A percentile compares a stretch with the other conserved stretches of the same genome.
These are phyloP conservation scores for Urochloa ruziziensis DNA, from an alignment of 176 grass and related monocot species.

Conservation along the genomic window DNA sequence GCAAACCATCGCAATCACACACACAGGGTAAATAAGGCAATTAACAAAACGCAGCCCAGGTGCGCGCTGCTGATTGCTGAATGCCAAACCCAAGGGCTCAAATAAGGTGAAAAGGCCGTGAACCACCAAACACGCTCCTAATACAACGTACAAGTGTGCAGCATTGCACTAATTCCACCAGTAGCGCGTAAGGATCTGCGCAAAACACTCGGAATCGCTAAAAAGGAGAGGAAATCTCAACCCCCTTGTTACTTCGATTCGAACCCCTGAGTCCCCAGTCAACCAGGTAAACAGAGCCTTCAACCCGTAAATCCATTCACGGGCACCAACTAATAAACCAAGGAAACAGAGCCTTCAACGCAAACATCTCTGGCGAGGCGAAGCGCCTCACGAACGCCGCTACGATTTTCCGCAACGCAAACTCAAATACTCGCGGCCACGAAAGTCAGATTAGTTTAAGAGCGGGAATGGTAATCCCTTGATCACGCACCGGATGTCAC, in stretches of 20 bases:
- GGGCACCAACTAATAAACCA: neutral
- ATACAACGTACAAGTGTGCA: neutral
- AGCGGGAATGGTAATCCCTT: neutral
- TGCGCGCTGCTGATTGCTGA: no score
- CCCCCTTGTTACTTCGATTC: neutral
- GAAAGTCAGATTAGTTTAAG: neutral
- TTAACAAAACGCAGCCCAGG: no score
- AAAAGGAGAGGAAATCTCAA: neutral
- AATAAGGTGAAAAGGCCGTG: neutral
- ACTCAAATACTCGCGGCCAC: neutral
- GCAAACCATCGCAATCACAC: no score
- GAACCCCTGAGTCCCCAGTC: neutral
- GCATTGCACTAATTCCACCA: neutral
- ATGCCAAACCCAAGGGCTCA: neutral
- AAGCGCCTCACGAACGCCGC: neutral
- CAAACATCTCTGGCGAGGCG: neutral
- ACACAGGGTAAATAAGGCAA: no score
- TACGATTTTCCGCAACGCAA: neutral
- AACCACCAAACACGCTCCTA: neutral
- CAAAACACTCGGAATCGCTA: neutral
- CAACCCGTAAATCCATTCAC: neutral
- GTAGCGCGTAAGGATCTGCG: neutral
- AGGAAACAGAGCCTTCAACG: neutral
- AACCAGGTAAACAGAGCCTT: neutral
- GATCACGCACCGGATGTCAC: neutral